Evolutionary conservation across 805 yeast genomes (phyloP), one percentile per base, ranked within the genome.

Genomic region (Clavispora santaluciae): DNA sequence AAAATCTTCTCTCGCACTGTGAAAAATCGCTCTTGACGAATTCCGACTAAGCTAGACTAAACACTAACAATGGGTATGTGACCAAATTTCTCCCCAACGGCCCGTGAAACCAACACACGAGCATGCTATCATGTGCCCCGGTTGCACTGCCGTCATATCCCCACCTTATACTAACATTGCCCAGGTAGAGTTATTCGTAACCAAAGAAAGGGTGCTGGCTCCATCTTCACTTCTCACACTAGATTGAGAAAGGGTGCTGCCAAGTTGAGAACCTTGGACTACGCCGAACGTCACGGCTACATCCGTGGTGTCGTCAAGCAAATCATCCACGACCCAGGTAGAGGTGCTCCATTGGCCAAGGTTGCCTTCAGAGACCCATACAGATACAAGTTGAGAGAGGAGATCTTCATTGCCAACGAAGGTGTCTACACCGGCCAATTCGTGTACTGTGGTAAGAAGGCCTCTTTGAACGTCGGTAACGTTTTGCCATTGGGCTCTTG

Each of bases 1-100:
- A 28, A 26, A 26, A 26, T 28, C 31, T 28, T 28, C 31, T 15
- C 31, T 16, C 31, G 20, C 31, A 28, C 31, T 9, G 31, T 28
- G 31, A 28, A 28, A 28, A 28, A 28, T 28, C 31, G 31, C 31
- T 28, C 31, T 16, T 28, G 31, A 28, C 31, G 31, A 28, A 28
- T 28, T 28, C 31, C 31, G 31, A 28, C 31, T 25, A 28, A 41
- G 44, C 38, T 26, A 40, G 40, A 44, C 49, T 44, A 48, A 50
- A 40, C 50, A 50, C 46, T 49, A 41, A 43, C 48, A 50, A 50
- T 49, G 53, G 51, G 49, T 45, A 45, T 45, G 49, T 45, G 38
- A 16, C 12, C 31, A 31, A 7, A 28, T 15, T 28, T 16, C 20
- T 2, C 20, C 18, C 2, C 29, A n/a, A 12, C 29, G 29, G 29